Evolutionary conservation across 1,284 basidiomycete genomes (phyloP).

Genomic region (Coniferiporia sulphurascens): DNA sequence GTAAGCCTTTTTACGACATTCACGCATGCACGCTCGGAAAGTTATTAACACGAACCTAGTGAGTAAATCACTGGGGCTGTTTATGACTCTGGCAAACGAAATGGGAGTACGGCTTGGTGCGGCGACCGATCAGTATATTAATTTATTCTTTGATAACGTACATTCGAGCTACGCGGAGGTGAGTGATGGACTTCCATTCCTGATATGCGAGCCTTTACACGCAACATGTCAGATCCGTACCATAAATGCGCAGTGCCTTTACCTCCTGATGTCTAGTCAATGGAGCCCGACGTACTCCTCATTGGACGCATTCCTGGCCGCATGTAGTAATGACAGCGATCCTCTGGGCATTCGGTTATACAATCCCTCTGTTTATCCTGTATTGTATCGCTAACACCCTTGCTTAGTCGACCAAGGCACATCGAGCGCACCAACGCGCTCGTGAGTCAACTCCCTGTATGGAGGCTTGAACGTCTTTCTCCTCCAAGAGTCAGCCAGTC

Average conservation of each 20-base stretch:
- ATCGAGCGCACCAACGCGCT: constrained; percentile 51
- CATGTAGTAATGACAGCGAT: constrained; percentile 57
- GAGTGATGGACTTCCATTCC: constrained; percentile 18
- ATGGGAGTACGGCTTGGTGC: constrained; percentile 62
- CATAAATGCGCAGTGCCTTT: constrained; percentile 67
- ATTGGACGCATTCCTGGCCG: constrained; percentile 56
- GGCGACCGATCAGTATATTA: constrained; percentile 62
- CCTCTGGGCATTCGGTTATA: constrained; percentile 48
- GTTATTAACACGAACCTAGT: constrained; percentile 36
- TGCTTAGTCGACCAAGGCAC: constrained; percentile 51
- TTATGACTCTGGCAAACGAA: constrained; percentile 55
- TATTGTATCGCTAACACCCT: neutral
- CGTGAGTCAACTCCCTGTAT: constrained; percentile 52
- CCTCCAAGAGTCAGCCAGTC: constrained; percentile 79
- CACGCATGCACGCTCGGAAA: neutral
- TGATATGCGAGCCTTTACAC: constrained; percentile 9
- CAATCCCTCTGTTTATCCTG: neutral
- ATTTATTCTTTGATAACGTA: constrained; percentile 70
- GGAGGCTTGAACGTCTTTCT: constrained; percentile 74
- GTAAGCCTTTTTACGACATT: constrained; percentile 36
- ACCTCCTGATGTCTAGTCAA: constrained; percentile 53
- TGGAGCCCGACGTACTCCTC: constrained; percentile 78
- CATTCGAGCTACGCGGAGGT: constrained; percentile 85
- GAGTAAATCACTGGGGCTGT: constrained; percentile 60
- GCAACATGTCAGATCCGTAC: constrained; percentile 53